phyloP scores from a whole-genome alignment of 23 red algal species.

The Gracilariopsis chorda region DNA sequence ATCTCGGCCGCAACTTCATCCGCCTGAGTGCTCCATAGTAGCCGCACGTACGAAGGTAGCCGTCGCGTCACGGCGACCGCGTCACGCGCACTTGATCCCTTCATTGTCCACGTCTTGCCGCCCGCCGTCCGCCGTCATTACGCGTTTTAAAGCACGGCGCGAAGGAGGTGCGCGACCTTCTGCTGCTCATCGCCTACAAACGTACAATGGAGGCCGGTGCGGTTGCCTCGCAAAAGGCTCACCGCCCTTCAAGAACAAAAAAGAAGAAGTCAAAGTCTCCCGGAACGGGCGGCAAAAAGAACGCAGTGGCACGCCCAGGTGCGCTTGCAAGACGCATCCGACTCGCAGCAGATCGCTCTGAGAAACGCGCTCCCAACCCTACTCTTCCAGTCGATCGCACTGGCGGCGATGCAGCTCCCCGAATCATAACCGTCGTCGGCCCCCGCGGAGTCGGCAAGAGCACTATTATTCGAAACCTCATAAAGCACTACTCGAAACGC shows the following conservation, averaged over 20 bases:
- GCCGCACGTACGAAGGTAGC: too few relatives aligned
- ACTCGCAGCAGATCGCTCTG: conserved; percentile 64
- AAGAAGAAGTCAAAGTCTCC: conserved; percentile 36
- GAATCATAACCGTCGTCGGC: conserved; percentile 91
- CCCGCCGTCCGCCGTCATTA: too few relatives aligned
- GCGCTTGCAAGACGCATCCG: conserved; percentile 59
- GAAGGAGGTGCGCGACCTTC: too few relatives aligned
- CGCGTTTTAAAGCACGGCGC: too few relatives aligned
- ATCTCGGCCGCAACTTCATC: too few relatives aligned
- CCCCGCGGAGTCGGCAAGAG: conserved; percentile 84
- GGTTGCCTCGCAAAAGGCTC: conserved; percentile 51
- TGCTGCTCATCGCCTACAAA: too few relatives aligned
- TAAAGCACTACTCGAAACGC: conserved; percentile 85
- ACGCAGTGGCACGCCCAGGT: conserved; percentile 61
- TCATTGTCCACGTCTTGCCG: too few relatives aligned
- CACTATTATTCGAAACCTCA: conserved; percentile 86
- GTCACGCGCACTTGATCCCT: too few relatives aligned
- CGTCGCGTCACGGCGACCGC: too few relatives aligned
- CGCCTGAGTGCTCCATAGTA: too few relatives aligned
- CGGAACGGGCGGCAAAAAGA: conserved; percentile 34
- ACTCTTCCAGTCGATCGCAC: conserved; percentile 45
- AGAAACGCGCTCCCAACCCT: conserved; percentile 67
- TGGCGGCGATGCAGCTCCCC: conserved; percentile 65
- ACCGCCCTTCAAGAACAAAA: conserved; percentile 55
- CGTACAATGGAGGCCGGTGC: conserved; percentile 56